These are phyloP conservation scores for Vitellaria paradoxa DNA, from an alignment of 179 eudicot genomes.

Conservation along the genomic window DNA sequence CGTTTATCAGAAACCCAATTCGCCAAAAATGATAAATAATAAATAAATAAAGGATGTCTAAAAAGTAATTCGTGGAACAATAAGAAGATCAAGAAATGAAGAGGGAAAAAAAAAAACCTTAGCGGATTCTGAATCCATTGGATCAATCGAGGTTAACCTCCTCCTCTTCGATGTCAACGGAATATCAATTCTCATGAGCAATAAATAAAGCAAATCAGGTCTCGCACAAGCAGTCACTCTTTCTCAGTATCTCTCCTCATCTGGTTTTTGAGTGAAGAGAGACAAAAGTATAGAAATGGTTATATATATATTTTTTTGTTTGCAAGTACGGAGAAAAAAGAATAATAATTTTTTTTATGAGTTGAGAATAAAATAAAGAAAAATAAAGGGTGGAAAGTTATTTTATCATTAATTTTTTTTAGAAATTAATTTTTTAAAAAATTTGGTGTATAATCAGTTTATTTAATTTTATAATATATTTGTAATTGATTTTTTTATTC, in stretches of 20 bases:
- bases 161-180: conserved; percentile 47
- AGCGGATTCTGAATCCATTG: conserved; percentile 52
- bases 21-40: not conserved
- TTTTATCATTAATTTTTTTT: no score
- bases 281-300: no score
- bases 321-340: no score
- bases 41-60: not conserved
- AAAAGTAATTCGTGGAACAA: not conserved
- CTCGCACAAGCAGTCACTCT: not conserved
- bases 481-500: no score
- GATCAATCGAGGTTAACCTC: conserved; percentile 36
- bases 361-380: no score
- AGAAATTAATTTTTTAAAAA: no score
- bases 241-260: not conserved
- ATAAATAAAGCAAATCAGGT: not conserved
- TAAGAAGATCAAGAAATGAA: not conserved
- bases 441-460: no score
- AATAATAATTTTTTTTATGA: no score
- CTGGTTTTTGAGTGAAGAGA: no score
- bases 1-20: not conserved
- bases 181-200: conserved; percentile 50
- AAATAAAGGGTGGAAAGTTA: no score
- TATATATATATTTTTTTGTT: no score
- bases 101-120: conserved; percentile 19
- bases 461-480: no score